Evolutionary conservation across 768 basidiomycete genomes (phyloP), one percentile per base, ranked within the genome.

Genomic region (Arthromyces matolae): DNA sequence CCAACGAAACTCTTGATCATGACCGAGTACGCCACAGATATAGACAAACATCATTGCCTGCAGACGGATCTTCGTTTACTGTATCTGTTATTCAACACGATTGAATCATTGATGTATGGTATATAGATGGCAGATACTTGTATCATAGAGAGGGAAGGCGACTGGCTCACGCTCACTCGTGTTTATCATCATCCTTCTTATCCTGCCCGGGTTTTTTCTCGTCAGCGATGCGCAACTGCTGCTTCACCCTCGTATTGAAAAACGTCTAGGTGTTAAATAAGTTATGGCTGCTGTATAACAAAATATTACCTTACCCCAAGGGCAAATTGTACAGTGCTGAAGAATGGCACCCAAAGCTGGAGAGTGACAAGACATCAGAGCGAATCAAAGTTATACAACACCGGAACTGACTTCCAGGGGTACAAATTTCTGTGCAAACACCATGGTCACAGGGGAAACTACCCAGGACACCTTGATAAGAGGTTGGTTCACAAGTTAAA

Each of bases 311-410:
- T 58, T 60, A 90, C 89, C 18, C 89, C 89, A 10, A 89, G 72
- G 18, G 80, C 63, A 62, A 93, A 91, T 62, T 83, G 80, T 33
- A 93, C 70, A 28, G 77, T 57, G 63, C 84, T 91, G 77, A 93
- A 93, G 71, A 88, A 94, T 8, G 87, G 86, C 0, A 88, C 86
- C 90, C 91, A 92, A 35, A 91, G 73, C 86, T 89, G 54, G 22
- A 43, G 13, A n/a, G n/a, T n/a, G n/a, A n/a, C n/a, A 39, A 27
- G n/a, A 19, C 32, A 37, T 44, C 18, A 9, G 47, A 18, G 7
- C 13, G n/a, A 24, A 19, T 20, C 4, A 51, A 42, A 55, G 25
- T 40, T 45, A 18, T 40, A 8, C 14, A 38, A 36, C 3, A 18
- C 18, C 7, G 27, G 4, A 19, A 57, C 77, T 47, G 52, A 86